phyloP scores from a whole-genome alignment of 192 early-diverging fungal species.

The Backusella macrospora region DNA sequence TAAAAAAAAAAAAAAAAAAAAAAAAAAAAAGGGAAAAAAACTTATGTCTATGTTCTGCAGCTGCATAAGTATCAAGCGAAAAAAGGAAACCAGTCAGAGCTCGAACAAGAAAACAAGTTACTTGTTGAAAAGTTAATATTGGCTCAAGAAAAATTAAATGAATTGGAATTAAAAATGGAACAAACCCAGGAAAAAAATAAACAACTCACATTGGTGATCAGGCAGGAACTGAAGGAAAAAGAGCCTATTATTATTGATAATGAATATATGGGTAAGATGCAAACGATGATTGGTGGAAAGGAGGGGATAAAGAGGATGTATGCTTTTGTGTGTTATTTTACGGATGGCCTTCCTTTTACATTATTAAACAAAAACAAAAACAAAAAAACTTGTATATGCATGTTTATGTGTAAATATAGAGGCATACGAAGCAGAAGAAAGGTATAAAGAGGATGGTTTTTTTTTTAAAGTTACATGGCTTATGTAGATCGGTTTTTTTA shows the following conservation, averaged over 20 bases:
- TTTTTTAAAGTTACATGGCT: background rate
- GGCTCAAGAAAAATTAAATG: slow-evolving; percentile 1
- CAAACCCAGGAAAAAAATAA: background rate
- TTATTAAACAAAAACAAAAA: too few species aligned
- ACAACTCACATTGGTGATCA: background rate
- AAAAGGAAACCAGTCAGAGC: slow-evolving; percentile 15
- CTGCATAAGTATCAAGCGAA: slow-evolving; percentile 26
- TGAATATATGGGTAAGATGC: background rate
- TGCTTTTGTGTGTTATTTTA: background rate
- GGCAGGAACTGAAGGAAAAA: background rate
- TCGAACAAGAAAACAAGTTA: slow-evolving; percentile 14
- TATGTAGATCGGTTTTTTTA: background rate
- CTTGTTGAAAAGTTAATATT: slow-evolving; percentile 8
- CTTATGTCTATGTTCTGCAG: background rate
- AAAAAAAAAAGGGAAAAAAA: background rate
- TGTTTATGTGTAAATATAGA: background rate
- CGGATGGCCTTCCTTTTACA: background rate
- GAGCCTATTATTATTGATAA: slow-evolving; percentile 1
- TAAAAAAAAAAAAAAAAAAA: background rate
- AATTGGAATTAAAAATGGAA: slow-evolving; percentile 8
- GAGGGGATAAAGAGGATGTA: background rate
- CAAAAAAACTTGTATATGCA: background rate
- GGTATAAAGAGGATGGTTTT: background rate
- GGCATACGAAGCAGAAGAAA: slow-evolving; percentile 20
- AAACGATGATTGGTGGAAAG: background rate